Evolutionary conservation across 805 yeast species (phyloP).

Genomic region (Ogataea glucozyma): DNA sequence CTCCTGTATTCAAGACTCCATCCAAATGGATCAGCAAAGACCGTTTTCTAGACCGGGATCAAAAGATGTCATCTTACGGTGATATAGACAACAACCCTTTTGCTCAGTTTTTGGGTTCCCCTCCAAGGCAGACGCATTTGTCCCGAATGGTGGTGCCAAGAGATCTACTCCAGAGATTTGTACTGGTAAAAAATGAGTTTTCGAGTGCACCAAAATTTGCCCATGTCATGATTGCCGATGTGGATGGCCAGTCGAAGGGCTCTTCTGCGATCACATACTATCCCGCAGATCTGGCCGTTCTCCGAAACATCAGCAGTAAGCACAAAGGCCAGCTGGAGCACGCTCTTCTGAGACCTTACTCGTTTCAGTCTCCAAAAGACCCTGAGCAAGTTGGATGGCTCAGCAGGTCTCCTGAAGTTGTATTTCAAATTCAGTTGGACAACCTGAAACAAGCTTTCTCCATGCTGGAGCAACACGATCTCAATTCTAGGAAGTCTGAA

Average conservation of each 20-base stretch:
- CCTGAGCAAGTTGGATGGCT: constrained; percentile 13
- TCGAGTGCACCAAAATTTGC: constrained; percentile 7
- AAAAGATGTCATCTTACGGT: constrained; percentile 25
- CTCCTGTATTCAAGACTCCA: constrained; percentile 29
- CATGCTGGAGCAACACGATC: background rate
- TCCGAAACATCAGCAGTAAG: background rate
- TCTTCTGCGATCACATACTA: constrained; percentile 7
- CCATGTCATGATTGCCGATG: constrained; percentile 19
- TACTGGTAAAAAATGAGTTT: constrained; percentile 22
- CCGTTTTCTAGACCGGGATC: constrained; percentile 10
- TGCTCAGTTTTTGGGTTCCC: constrained; percentile 43
- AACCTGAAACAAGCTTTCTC: constrained; percentile 7
- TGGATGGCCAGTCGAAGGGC: background rate
- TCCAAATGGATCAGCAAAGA: constrained; percentile 26
- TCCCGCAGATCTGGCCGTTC: constrained; percentile 9
- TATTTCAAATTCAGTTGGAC: constrained; percentile 10
- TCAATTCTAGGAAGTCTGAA: background rate
- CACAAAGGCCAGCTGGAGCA: constrained; percentile 1
- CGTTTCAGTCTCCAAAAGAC: background rate
- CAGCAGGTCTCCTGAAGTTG: constrained; percentile 11
- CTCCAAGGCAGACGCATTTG: constrained; percentile 42
- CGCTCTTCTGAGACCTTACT: constrained; percentile 4
- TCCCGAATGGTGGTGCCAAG: constrained; percentile 41
- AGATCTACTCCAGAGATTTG: constrained; percentile 38
- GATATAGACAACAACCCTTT: constrained; percentile 37